Evolutionary conservation across 1,139 yeast genomes (phyloP).

Genomic region (Saccharomyces hybrid): DNA sequence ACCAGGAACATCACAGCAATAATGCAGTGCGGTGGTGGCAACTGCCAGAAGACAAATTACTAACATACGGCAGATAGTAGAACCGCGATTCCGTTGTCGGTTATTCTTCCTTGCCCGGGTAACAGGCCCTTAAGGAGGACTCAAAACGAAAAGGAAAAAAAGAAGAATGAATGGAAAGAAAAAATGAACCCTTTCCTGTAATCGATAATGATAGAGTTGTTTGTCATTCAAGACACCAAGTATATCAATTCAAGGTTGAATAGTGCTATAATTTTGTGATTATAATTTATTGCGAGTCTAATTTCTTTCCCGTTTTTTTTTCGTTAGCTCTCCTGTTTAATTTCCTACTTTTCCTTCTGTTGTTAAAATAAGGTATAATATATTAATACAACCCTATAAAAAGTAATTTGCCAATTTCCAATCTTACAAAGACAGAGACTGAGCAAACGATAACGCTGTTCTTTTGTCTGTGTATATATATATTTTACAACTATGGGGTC

Average conservation of each 20-base stretch:
- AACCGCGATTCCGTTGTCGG: neutral
- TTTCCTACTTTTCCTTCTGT: neutral
- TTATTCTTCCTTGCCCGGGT: neutral
- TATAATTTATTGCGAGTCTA: neutral
- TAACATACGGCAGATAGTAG: neutral
- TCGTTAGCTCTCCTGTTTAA: neutral
- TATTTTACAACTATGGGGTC: conserved; percentile 43
- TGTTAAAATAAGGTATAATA: neutral
- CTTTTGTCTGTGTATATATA: neutral
- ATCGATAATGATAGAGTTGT: neutral
- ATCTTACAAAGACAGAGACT: neutral
- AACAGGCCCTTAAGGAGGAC: neutral
- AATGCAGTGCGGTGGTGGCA: conserved; percentile 4
- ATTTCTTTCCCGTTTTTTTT: neutral
- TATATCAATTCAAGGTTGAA: neutral
- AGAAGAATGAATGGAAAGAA: neutral
- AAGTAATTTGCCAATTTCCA: neutral
- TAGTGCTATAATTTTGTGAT: neutral
- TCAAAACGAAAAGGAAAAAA: neutral
- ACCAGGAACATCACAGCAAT: neutral
- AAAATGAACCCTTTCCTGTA: neutral
- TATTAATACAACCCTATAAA: neutral
- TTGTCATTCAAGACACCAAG: neutral
- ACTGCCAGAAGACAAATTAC: neutral
- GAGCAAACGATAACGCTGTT: neutral